These are phyloP conservation scores for Fistulina hepatica DNA, from an alignment of 1,284 basidiomycete species.

Conservation along the genomic window DNA sequence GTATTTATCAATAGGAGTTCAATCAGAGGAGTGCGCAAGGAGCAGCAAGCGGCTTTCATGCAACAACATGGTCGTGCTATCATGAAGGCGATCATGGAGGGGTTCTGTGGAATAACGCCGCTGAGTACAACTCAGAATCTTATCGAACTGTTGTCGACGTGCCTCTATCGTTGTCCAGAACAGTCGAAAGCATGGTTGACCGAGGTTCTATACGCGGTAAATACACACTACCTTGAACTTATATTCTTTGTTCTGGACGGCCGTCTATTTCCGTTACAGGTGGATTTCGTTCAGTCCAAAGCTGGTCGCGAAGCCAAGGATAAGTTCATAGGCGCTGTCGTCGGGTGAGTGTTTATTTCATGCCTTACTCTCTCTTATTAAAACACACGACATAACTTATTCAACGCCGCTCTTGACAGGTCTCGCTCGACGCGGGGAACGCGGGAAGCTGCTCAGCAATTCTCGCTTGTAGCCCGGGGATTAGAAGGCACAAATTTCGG, in stretches of 20 bases:
- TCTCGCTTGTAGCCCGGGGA: slow-evolving; percentile 62
- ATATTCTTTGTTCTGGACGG: neutral
- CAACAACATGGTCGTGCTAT: slow-evolving; percentile 31
- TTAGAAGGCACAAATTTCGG: slow-evolving; percentile 70
- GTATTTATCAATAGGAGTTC: neutral
- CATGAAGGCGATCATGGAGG: slow-evolving; percentile 61
- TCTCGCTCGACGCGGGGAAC: slow-evolving; percentile 54
- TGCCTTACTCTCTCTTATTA: neutral
- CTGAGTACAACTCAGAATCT: slow-evolving; percentile 76
- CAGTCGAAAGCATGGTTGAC: slow-evolving; percentile 45
- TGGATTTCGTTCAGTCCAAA: slow-evolving; percentile 50
- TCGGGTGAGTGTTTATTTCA: slow-evolving; percentile 40
- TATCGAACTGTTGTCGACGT: slow-evolving; percentile 63
- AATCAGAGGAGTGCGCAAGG: neutral
- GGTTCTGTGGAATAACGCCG: slow-evolving; percentile 74
- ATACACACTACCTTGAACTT: slow-evolving; percentile 17
- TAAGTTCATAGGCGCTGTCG: slow-evolving; percentile 62
- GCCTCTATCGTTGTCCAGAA: slow-evolving; percentile 37
- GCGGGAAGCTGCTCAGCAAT: slow-evolving; percentile 67
- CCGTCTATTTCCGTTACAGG: slow-evolving; percentile 30
- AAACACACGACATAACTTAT: slow-evolving; percentile 6
- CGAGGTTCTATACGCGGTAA: slow-evolving; percentile 58
- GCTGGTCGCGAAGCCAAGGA: slow-evolving; percentile 63
- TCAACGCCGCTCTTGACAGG: slow-evolving; percentile 22
- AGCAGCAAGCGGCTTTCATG: neutral